phyloP scores from a whole-genome alignment of 2,329 filamentous ascomycete species.

The Trichoderma oligosporum region DNA sequence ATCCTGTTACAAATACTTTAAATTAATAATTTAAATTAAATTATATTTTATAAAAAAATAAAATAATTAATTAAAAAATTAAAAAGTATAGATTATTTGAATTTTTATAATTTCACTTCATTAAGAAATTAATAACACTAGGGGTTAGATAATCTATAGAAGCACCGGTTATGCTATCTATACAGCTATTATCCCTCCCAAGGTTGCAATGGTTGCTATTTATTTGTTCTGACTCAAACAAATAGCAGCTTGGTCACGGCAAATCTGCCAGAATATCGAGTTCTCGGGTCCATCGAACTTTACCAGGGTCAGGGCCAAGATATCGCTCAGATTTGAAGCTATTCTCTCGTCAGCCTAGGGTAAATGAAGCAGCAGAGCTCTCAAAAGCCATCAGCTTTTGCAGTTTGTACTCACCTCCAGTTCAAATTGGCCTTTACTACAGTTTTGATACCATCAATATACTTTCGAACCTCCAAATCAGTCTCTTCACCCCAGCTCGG shows the following conservation, averaged over 20 bases:
- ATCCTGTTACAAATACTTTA: too few species aligned
- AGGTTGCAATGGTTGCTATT: too few species aligned
- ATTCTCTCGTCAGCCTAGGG: not conserved
- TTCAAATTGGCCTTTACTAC: conserved; percentile 25
- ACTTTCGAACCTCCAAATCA: conserved; percentile 20
- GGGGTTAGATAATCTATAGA: too few species aligned
- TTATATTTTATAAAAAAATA: too few species aligned
- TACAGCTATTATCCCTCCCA: too few species aligned
- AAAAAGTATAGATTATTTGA: too few species aligned
- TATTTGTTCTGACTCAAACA: too few species aligned
- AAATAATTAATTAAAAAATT: too few species aligned
- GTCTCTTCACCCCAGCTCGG: conserved; percentile 18
- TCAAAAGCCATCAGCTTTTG: not conserved
- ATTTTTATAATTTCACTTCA: too few species aligned
- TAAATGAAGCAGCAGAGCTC: not conserved
- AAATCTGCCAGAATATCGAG: conserved; percentile 2
- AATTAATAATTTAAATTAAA: too few species aligned
- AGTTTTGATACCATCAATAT: conserved; percentile 26
- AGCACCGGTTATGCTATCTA: too few species aligned
- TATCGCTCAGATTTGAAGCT: conserved; percentile 22
- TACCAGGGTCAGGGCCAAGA: conserved; percentile 13
- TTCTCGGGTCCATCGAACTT: conserved; percentile 11
- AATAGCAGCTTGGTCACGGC: not conserved
- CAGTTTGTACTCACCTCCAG: conserved; percentile 14
- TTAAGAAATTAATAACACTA: too few species aligned